Evolutionary conservation across 1,284 basidiomycete genomes (phyloP), one percentile per base, ranked within the genome.

Genomic region (Meripilus lineatus): DNA sequence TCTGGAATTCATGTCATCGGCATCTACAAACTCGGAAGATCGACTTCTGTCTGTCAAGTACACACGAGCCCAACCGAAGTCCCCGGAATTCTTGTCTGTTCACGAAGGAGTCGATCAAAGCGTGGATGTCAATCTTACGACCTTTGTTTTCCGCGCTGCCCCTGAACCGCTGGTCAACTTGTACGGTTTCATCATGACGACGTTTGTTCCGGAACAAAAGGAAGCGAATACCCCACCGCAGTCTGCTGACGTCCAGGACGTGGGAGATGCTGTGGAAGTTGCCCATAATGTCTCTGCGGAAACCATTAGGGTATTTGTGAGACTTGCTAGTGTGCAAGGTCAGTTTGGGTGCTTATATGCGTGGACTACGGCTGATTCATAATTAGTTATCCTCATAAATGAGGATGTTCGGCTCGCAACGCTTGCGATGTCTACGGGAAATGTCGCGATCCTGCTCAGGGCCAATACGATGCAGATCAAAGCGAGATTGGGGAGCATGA

Each of bases 161-260:
- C 93, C 96, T 2, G 92, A 93, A 58, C 94, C 95, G 15, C 86
- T 99, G 37, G 71, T 99, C 32, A 77, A 85, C 2, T 69, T 99
- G 8, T 99, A 98, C 65, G 93, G 99, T 67, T 98, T 97, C 70
- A 84, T 99, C 65, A 96, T 99, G 88, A 89, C 90, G 5, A 96
- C 94, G 0, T 97, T 97, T 63, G 88, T 92, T 13, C 79, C 87
- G 4, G 62, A 72, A 20, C 55, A 68, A 39, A 59, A 65, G 24
- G 50, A 47, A 20, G 45, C 55, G 30, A 45, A 47, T 5, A 32
- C 48, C 20, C 44, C 53, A 5, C 40, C 52, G 14, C 38, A 47
- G 6, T 21, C 50, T 15, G 38, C 42, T 35, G 46, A 49, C 22
- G 45, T 45, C 20, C 38, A 43, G 13, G 32, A 46, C 45, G 43